Percentiles rank a stretch among this genome's conserved stretches.
phyloP scores from a whole-genome alignment of 768 basidiomycete genomes.

The Dacryopinax primogenitus region DNA sequence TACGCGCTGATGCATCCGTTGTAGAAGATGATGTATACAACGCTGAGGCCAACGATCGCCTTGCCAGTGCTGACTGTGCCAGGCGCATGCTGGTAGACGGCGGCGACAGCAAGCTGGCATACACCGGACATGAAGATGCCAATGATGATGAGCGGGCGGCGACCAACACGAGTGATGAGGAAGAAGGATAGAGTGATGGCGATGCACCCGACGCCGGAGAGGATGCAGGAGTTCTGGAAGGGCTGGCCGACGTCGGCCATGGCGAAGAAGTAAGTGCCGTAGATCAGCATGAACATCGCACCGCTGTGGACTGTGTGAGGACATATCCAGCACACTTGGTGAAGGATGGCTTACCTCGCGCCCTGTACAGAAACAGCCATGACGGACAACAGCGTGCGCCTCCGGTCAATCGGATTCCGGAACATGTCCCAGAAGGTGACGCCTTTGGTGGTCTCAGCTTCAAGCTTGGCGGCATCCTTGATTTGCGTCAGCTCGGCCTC shows the following conservation, averaged over 20 bases:
- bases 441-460: constrained; percentile 24
- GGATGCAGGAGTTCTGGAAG: constrained; percentile 5
- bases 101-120: background rate
- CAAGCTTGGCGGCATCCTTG: constrained; percentile 27
- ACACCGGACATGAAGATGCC: constrained; percentile 4
- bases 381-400: constrained; percentile 28
- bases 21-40: background rate
- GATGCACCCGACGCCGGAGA: background rate
- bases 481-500: constrained; percentile 27
- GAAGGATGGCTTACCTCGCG: background rate
- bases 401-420: constrained; percentile 21
- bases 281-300: background rate
- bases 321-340: background rate
- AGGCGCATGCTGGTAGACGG: background rate
- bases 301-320: background rate
- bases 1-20: constrained; percentile 7
- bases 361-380: constrained; percentile 12
- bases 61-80: background rate
- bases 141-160: background rate
- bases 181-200: background rate
- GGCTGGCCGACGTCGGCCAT: background rate
- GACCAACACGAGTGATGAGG: background rate
- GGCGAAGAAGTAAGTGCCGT: constrained; percentile 1
- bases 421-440: constrained; percentile 28
- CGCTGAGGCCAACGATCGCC: background rate